phyloP scores from a whole-genome alignment of 83 land plant genomes.

The Thuja plicata region DNA sequence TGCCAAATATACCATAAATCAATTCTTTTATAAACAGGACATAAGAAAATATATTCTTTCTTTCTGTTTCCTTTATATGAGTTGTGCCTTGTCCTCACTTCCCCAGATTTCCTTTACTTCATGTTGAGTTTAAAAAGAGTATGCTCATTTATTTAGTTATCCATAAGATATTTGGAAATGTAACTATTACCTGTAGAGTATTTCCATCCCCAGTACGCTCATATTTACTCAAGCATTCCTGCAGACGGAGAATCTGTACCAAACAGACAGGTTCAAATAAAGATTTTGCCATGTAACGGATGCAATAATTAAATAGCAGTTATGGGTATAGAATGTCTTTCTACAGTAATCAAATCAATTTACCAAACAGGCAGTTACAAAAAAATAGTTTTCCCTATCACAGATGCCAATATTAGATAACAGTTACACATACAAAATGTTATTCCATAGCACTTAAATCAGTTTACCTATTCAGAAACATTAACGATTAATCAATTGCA shows the following conservation, averaged over 20 bases:
- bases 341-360: neutral
- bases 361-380: neutral
- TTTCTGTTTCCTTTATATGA: neutral
- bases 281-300: neutral
- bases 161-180: neutral
- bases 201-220: slow-evolving; percentile 82
- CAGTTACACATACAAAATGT: neutral
- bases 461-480: neutral
- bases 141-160: neutral
- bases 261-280: slow-evolving; percentile 12
- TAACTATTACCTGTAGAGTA: slow-evolving; percentile 76
- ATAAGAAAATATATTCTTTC: neutral
- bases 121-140: neutral
- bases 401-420: neutral
- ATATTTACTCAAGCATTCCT: slow-evolving; percentile 89
- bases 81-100: neutral
- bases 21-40: neutral
- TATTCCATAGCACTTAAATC: neutral
- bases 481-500: neutral
- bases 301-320: neutral
- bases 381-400: neutral
- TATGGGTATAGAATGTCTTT: neutral
- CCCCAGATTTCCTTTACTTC: neutral
- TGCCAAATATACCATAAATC: neutral
- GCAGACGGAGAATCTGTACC: slow-evolving; percentile 82